Conservation (phyloP, 2,329 filamentous ascomycete genomes). For the Xylariaceae sp. region DNA sequence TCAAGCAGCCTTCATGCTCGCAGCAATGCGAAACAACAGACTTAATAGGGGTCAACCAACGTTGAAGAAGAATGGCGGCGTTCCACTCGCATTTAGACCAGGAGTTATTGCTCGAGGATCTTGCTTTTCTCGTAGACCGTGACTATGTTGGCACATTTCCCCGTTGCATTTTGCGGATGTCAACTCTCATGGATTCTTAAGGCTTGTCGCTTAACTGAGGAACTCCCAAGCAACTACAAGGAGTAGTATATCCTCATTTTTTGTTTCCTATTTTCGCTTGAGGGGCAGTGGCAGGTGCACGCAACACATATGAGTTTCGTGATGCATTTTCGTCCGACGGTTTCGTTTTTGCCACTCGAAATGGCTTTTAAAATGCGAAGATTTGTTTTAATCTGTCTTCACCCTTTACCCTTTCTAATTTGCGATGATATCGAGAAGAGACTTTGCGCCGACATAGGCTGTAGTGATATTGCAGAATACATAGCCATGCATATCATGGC, state of each 20-base stretch:
- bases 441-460: constrained; percentile 14
- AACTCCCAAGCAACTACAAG: background rate
- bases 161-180: background rate
- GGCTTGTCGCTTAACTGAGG: background rate
- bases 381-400: background rate
- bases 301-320: background rate
- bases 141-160: background rate
- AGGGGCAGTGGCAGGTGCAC: background rate
- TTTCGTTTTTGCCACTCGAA: too few relatives aligned
- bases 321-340: background rate
- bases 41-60: background rate
- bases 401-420: background rate
- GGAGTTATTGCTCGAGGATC: background rate
- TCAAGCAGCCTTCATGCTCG: background rate
- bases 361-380: too few relatives aligned
- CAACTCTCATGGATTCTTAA: background rate
- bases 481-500: constrained; percentile 3
- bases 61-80: background rate
- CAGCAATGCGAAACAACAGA: background rate
- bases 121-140: background rate
- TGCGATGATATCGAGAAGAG: constrained; percentile 23
- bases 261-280: background rate
- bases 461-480: constrained; percentile 10
- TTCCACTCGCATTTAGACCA: background rate
- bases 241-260: background rate